Evolutionary conservation across 768 basidiomycete genomes (phyloP), one percentile per base, ranked within the genome.

Genomic region (Leucosporidium scottii): DNA sequence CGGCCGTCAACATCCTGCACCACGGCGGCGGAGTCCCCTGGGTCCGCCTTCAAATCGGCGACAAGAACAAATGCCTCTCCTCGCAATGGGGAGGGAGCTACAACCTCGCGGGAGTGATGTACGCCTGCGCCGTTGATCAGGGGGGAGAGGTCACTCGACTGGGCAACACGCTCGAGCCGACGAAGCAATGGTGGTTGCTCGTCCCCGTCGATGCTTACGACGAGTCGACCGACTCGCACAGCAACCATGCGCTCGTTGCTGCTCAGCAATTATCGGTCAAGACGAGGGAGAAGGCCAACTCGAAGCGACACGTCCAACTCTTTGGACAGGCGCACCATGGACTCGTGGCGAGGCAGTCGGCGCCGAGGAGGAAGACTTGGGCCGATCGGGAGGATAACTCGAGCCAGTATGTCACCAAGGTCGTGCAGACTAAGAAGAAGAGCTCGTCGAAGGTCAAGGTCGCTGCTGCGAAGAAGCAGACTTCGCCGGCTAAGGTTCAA

Each of bases 101-200:
- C 58, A 53, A 65, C 58, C 34, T 28, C 13, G 64, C 64, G 7
- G 64, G 48, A n/a, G 64, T 65, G 4, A 53, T 53, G 49, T 65
- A 65, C 57, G 18, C 64, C 17, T 65, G 64, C 28, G 57, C 49
- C 0, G 64, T 65, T 25, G 57, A 39, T 21, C 17, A 15, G 1
- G 64, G 64, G 20, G 64, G 64, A 12, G 54, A 17, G 2, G 39
- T 44, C 25, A 65, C 64, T n/a, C 47, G 54, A 0, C 5, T 15
- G 4, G 64, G 64, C 34, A 59, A 59, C 57, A 65, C 64, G 15
- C 64, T 65, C 58, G 64, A 65, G 58, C 64, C 64, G 31, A 65
- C 64, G 13, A 65, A 65, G 57, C 64, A 65, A 25, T 65, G 64
- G 64, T 65, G 57, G 57, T n/a, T 65, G 25, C 2, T 59, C 25